These are phyloP conservation scores for Anastatica hierochuntica DNA, from an alignment of 345 rosid genomes.

Conservation along the genomic window DNA sequence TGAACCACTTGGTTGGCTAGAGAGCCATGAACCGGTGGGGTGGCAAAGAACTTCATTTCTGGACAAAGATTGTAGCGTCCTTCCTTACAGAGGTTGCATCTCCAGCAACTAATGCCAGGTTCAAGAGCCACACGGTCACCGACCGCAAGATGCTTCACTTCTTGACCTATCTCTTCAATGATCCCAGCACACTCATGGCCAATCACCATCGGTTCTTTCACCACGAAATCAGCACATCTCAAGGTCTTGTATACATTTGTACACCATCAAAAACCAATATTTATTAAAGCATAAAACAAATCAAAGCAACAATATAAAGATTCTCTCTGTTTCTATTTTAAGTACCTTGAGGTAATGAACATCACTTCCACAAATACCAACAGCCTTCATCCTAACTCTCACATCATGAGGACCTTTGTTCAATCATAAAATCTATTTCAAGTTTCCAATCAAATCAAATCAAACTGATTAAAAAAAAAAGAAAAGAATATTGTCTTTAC, in stretches of 20 bases:
- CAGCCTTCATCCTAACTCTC: constrained; percentile 75
- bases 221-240: constrained; percentile 69
- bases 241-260: constrained; percentile 48
- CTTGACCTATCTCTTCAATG: constrained; percentile 71
- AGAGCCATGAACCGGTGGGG: constrained; percentile 88
- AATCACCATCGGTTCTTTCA: constrained; percentile 92
- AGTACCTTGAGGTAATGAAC: constrained; percentile 84
- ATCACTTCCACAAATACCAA: constrained; percentile 91
- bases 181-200: constrained; percentile 96
- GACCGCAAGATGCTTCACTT: constrained; percentile 50
- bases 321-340: not conserved
- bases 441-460: not conserved
- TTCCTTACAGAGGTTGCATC: constrained; percentile 55
- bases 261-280: not conserved
- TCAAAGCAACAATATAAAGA: not conserved
- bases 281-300: not conserved
- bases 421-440: not conserved
- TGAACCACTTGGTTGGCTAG: constrained; percentile 90
- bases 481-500: constrained; percentile 22
- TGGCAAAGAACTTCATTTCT: constrained; percentile 86
- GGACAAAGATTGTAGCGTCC: constrained; percentile 90
- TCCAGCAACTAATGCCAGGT: constrained; percentile 83
- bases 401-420: constrained; percentile 67
- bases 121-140: constrained; percentile 89
- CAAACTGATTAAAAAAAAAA: not conserved